Evolutionary conservation across 106 monocot species (phyloP).

Genomic region (Platanthera zijinensis): DNA sequence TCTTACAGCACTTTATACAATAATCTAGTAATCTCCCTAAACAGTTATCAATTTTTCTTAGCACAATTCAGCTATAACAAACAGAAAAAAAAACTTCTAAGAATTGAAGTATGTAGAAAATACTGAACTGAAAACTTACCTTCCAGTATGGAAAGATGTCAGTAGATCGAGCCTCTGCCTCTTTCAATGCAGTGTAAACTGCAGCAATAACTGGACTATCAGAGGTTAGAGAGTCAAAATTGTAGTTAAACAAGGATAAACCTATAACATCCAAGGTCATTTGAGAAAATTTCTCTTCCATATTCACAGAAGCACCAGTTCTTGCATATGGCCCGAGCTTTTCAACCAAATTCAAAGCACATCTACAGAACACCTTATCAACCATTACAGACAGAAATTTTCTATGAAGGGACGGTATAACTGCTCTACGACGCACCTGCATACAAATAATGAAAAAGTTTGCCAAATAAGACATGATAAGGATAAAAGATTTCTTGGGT

Average conservation of each 20-base stretch:
- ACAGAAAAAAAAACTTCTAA: background rate
- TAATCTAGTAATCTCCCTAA: too few species aligned
- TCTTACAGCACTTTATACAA: too few species aligned
- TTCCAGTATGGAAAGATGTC: conserved; percentile 97
- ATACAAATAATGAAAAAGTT: background rate
- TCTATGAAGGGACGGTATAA: conserved; percentile 84
- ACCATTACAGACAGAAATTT: conserved; percentile 85
- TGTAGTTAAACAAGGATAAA: conserved; percentile 88
- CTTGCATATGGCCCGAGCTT: conserved; percentile 50
- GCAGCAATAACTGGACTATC: conserved; percentile 97
- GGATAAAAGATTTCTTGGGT: too few species aligned
- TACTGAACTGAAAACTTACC: conserved; percentile 27
- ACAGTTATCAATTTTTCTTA: too few species aligned
- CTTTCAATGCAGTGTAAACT: conserved; percentile 92
- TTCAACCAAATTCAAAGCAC: conserved; percentile 77
- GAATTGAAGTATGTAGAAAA: background rate
- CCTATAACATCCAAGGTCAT: conserved; percentile 93
- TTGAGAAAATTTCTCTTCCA: conserved; percentile 92
- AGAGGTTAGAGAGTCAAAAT: conserved; percentile 84
- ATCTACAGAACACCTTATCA: conserved; percentile 77
- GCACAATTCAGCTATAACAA: background rate
- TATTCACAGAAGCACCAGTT: conserved; percentile 71
- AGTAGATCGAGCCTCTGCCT: conserved; percentile 86
- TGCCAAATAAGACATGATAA: too few species aligned
- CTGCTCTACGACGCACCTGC: conserved; percentile 74